A percentile compares a stretch with the other conserved stretches of the same genome.
Evolutionary conservation across 2,329 filamentous ascomycete species (phyloP).

Genomic region (Cordyceps militaris): DNA sequence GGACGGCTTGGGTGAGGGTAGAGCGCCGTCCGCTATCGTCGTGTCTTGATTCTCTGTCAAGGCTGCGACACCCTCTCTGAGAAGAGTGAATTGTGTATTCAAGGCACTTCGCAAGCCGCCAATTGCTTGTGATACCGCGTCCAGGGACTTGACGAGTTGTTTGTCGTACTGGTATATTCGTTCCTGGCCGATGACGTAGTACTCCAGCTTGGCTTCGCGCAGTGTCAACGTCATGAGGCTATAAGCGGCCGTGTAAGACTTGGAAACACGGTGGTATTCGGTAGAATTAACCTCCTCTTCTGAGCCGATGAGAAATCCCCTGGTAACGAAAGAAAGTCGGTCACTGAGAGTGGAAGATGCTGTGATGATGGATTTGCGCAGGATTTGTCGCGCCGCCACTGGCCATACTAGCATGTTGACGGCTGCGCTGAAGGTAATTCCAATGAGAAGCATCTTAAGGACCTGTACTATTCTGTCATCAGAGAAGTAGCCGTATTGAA

Average conservation of each 20-base stretch:
- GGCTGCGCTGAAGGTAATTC: slow-evolving; percentile 61
- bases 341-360: slow-evolving; percentile 70
- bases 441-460: slow-evolving; percentile 76
- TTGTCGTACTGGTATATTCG: slow-evolving; percentile 72
- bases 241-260: slow-evolving; percentile 60
- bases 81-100: slow-evolving; percentile 76
- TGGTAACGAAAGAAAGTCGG: slow-evolving; percentile 72
- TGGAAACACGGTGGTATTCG: slow-evolving; percentile 55
- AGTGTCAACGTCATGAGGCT: slow-evolving; percentile 67
- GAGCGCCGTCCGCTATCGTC: slow-evolving; percentile 17
- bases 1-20: slow-evolving; percentile 21
- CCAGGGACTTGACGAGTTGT: slow-evolving; percentile 74
- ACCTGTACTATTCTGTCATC: slow-evolving; percentile 76
- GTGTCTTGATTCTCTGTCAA: slow-evolving; percentile 15
- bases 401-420: slow-evolving; percentile 76
- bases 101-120: slow-evolving; percentile 87
- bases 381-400: slow-evolving; percentile 64
- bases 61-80: slow-evolving; percentile 51
- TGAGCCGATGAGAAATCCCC: slow-evolving; percentile 74
- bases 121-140: slow-evolving; percentile 78
- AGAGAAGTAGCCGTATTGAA: slow-evolving; percentile 75
- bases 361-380: slow-evolving; percentile 65
- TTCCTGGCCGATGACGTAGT: slow-evolving; percentile 75
- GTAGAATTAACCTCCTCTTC: slow-evolving; percentile 68
- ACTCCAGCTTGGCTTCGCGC: slow-evolving; percentile 81